A percentile compares a stretch with the other conserved stretches of the same genome.
Conservation (phyloP, 768 basidiomycete species). For the Tylopilus vinaceipallidus region DNA sequence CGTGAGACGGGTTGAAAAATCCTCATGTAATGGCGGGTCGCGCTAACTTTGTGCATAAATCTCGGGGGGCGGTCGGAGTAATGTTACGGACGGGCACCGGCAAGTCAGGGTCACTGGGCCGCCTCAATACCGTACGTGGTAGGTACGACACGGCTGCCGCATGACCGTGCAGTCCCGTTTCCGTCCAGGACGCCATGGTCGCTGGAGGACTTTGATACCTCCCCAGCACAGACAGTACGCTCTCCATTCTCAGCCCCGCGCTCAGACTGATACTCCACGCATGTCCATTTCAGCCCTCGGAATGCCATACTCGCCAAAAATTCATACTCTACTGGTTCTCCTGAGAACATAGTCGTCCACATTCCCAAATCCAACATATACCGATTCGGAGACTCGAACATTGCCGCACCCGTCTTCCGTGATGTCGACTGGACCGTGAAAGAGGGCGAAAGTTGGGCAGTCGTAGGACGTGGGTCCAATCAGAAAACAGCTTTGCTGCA, state of each 20-base stretch:
- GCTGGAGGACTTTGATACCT: background rate
- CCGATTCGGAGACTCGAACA: constrained; percentile 56
- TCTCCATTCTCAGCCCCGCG: background rate
- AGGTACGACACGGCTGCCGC: no score
- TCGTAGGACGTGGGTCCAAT: constrained; percentile 63
- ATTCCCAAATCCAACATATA: constrained; percentile 53
- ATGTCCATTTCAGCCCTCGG: background rate
- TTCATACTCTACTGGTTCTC: constrained; percentile 2
- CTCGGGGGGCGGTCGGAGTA: no score
- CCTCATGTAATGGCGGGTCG: no score
- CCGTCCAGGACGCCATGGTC: background rate
- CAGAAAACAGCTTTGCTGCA: constrained; percentile 64
- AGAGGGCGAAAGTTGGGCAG: constrained; percentile 70
- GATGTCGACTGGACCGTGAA: constrained; percentile 58
- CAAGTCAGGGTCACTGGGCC: no score
- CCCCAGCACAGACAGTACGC: background rate
- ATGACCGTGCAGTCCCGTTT: constrained; percentile 1
- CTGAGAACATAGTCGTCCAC: constrained; percentile 28
- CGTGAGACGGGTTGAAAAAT: no score
- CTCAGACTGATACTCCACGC: background rate
- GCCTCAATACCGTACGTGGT: no score
- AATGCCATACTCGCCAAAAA: background rate
- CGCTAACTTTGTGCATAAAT: no score
- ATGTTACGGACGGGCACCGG: no score
- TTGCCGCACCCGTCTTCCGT: constrained; percentile 46